Evolutionary conservation across 2,329 filamentous ascomycete genomes (phyloP).

Genomic region (Pyrenophora seminiperda): DNA sequence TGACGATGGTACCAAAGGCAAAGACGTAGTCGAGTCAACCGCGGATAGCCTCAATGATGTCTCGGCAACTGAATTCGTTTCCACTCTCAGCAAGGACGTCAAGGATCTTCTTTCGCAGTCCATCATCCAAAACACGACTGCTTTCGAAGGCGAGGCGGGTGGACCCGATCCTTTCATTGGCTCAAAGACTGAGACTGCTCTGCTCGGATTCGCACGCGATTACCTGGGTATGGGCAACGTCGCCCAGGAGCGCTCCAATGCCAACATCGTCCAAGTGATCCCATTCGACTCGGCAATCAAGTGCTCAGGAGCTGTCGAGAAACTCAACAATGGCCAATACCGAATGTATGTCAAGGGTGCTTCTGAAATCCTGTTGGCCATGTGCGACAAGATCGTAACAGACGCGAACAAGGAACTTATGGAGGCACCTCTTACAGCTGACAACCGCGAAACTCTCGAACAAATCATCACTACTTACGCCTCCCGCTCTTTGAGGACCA

Average conservation of each 20-base stretch:
- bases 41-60: conserved; percentile 54
- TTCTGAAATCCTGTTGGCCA: conserved; percentile 56
- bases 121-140: conserved; percentile 48
- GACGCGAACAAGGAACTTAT: conserved; percentile 65
- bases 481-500: conserved; percentile 78
- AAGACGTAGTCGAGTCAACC: conserved; percentile 38
- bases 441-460: conserved; percentile 65
- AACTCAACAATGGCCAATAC: conserved; percentile 60
- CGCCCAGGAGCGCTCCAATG: conserved; percentile 65
- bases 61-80: conserved; percentile 60
- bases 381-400: conserved; percentile 59
- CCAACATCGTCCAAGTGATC: conserved; percentile 61
- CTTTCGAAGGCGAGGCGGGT: conserved; percentile 51
- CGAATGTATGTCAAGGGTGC: conserved; percentile 61
- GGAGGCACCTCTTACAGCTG: conserved; percentile 58
- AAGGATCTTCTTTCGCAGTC: conserved; percentile 66
- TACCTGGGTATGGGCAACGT: conserved; percentile 68
- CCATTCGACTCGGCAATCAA: conserved; percentile 70
- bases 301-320: conserved; percentile 70
- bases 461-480: conserved; percentile 78
- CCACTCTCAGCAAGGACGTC: conserved; percentile 57
- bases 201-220: conserved; percentile 71
- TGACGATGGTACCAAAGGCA: conserved; percentile 42
- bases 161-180: conserved; percentile 65
- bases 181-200: conserved; percentile 77